Evolutionary conservation across 2,329 filamentous ascomycete species (phyloP).

Genomic region (Ceratocystis albifundus): DNA sequence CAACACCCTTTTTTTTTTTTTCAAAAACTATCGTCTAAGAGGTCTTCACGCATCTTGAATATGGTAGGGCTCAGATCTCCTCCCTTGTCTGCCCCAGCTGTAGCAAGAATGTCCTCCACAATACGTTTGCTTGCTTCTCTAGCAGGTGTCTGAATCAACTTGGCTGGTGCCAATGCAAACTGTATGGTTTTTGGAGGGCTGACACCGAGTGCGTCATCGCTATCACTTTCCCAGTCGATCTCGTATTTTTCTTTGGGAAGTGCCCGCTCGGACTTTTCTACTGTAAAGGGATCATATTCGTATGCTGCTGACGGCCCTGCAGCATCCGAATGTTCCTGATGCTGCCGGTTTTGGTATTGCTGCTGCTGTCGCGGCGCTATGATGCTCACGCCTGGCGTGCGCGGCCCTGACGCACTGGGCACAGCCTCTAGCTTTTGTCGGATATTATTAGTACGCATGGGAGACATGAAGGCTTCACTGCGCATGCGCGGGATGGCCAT

Average conservation of each 20-base stretch:
- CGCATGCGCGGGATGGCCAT: slow-evolving; percentile 71
- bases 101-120: slow-evolving; percentile 66
- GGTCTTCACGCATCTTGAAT: slow-evolving; percentile 52
- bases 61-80: slow-evolving; percentile 53
- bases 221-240: slow-evolving; percentile 65
- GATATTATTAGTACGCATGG: slow-evolving; percentile 36
- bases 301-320: background rate
- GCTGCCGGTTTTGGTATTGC: slow-evolving; percentile 1
- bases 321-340: background rate
- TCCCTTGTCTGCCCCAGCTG: slow-evolving; percentile 53
- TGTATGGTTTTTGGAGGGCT: slow-evolving; percentile 92
- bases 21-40: slow-evolving; percentile 48
- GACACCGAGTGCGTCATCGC: slow-evolving; percentile 57
- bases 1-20: too few species aligned
- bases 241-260: slow-evolving; percentile 37
- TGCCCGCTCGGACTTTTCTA: slow-evolving; percentile 24
- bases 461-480: slow-evolving; percentile 74
- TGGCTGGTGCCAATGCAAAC: slow-evolving; percentile 66
- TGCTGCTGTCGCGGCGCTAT: slow-evolving; percentile 49
- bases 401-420: slow-evolving; percentile 35
- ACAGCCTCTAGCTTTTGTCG: slow-evolving; percentile 35
- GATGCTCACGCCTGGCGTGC: slow-evolving; percentile 76
- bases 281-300: slow-evolving; percentile 35
- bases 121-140: slow-evolving; percentile 71
- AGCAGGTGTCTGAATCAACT: slow-evolving; percentile 69